Base-by-base conservation (phyloP, 176 grass and related monocot species). In the Aegilops sharonensis region DNA sequence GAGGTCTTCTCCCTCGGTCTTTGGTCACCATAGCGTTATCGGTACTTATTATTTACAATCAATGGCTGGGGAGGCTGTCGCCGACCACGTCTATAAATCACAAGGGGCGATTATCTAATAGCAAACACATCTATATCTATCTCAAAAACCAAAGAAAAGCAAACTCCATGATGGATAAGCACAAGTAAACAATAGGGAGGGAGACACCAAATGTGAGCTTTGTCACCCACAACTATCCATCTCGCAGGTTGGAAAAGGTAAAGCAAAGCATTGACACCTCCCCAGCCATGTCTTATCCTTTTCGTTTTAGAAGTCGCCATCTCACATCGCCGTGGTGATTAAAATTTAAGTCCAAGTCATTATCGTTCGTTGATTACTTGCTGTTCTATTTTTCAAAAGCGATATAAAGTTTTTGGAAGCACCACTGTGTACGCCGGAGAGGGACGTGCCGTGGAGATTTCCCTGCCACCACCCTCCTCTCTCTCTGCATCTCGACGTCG, bases 381-480 rank as follows among this genome's bases (percentile, higher is more conserved):
- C 32, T 60, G n/a, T 60, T 72, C 47, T 29, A 14, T 21, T 59
- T 52, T 54, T 48, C 17, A 5, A 25, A 12, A 1, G 24, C 24
- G 27, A 52, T 59, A 75, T 75, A 64, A 45, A 78, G 74, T 79
- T 83, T 79, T 80, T 59, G 50, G 67, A 75, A 73, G 67, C 80
- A 63, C 24, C 77, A 64, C 79, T 70, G n/a, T 54, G 62, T 43
- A 68, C 68, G 42, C 31, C 75, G 18, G 68, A 47, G 23, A 25
- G 79, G 63, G 71, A 73, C 75, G 77, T 61, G 81, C 63, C 37
- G 57, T 31, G 82, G 83, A 89, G 83, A 89, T 79, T 87, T 90
- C 86, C 68, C 86, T 59, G 75, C 67, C 80, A 63, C 74, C 71
- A 74, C 66, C 72, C 17, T 14, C 48, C 4, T 5, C 47, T 4